A percentile compares a stretch with the other conserved stretches of the same genome.
Evolutionary conservation across 2,329 filamentous ascomycete genomes (phyloP).

Genomic region (Hypoxylon sp.): DNA sequence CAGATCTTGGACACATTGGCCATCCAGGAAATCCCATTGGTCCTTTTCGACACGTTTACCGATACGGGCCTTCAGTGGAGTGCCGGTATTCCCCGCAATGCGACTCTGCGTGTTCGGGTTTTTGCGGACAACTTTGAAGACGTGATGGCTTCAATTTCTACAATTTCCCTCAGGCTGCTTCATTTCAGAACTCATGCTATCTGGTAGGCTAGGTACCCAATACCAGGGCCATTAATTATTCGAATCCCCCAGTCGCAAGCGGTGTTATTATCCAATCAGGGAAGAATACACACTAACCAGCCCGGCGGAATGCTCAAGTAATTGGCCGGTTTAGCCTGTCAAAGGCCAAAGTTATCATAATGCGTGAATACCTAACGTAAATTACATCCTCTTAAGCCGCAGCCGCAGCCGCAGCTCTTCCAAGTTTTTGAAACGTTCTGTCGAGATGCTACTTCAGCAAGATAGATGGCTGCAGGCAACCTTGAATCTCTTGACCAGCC

Average conservation of each 20-base stretch:
- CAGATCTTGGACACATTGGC: constrained; percentile 31
- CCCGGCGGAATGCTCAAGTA: constrained; percentile 26
- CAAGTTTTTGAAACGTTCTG: constrained; percentile 10
- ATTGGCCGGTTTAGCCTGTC: constrained; percentile 34
- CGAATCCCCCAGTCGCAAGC: constrained; percentile 19
- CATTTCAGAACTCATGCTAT: no score
- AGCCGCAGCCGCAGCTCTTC: constrained; percentile 15
- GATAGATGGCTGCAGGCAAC: constrained; percentile 1
- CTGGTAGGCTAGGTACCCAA: constrained; percentile 14
- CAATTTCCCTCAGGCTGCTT: constrained; percentile 11
- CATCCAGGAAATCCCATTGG: constrained; percentile 24
- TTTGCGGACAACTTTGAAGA: constrained; percentile 25
- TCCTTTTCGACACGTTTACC: constrained; percentile 6
- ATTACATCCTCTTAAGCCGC: constrained; percentile 34
- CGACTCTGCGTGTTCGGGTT: constrained; percentile 28
- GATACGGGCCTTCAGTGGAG: constrained; percentile 17
- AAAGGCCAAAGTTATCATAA: background rate
- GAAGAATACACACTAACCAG: constrained; percentile 9
- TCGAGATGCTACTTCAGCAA: constrained; percentile 1
- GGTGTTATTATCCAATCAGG: constrained; percentile 12
- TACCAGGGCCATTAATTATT: constrained; percentile 9
- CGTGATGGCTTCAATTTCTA: constrained; percentile 23
- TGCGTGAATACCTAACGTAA: constrained; percentile 36
- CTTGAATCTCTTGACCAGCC: constrained; percentile 13
- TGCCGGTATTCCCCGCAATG: constrained; percentile 32